Evolutionary conservation across 148 eudicot genomes (phyloP), one percentile per base, ranked within the genome.

Genomic region (Polygonum maritimum): DNA sequence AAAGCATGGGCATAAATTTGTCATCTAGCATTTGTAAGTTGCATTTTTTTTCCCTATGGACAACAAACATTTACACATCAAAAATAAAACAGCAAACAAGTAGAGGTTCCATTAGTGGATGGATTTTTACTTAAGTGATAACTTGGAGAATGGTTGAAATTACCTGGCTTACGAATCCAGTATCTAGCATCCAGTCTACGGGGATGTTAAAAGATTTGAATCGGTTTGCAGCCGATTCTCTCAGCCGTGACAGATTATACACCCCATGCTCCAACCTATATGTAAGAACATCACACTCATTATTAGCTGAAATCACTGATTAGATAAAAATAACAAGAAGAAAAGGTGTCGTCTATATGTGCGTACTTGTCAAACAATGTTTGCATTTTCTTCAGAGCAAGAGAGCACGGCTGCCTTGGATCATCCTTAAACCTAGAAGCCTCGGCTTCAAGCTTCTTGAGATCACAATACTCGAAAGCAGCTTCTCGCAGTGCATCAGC

Each of bases 401-500:
- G 79, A 31, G 88, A 81, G 79, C 91, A 95, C 73, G 90, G 85
- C 69, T 89, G 99, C 48, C 96, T 85, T 41, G 87, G 83, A 84
- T 88, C 88, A 45, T 88, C 87, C 36, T 86, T 83, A 39, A 88
- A 90, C 0, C 88, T 85, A 2, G 99, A 83, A 26, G 87, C 94
- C 82, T 90, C 97, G 0, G 84, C 82, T 81, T 89, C 96, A 38
- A 95, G 90, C 87, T 95, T 95, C 85, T 92, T 95, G 47, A 95
- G 87, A 84, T 95, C 99, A 76, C 84, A 85, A 71, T 90, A 95
- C 82, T 92, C 99, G 70, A 95, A 95, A 70, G 99, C 99, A 35
- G 99, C 99, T 86, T 95, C 99, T 39, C 99, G 88, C 72, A 95
- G 79, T 1, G 96, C 95, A 77, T 95, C 99, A 0, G 99, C 99